A percentile compares a stretch with the other conserved stretches of the same genome.
Conservation (phyloP, 2,329 filamentous ascomycete genomes). For the Trichoderma breve region DNA sequence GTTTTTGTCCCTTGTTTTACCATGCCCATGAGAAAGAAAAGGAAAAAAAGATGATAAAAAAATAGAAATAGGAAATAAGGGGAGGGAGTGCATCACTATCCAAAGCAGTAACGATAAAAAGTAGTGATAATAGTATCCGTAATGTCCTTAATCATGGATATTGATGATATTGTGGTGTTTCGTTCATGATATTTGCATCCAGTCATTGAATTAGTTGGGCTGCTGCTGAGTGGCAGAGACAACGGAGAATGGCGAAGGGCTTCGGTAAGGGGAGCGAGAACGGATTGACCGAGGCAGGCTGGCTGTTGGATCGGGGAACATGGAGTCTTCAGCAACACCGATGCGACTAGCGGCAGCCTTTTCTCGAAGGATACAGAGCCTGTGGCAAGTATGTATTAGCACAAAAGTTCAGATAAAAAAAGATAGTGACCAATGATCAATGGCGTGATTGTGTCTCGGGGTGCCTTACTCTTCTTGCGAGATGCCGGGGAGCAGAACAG, state of each 20-base stretch:
- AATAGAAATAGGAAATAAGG: background rate
- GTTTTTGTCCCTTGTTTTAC: background rate
- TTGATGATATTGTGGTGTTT: background rate
- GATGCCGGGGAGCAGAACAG: conserved; percentile 53
- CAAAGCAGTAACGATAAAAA: background rate
- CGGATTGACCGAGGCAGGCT: conserved; percentile 6
- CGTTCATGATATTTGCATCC: background rate
- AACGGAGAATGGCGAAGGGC: conserved; percentile 13
- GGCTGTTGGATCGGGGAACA: conserved; percentile 27
- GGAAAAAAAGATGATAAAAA: background rate
- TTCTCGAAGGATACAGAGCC: conserved; percentile 50
- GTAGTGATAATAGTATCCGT: background rate
- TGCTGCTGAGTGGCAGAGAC: conserved; percentile 7
- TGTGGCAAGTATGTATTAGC: conserved; percentile 26
- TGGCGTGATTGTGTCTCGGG: background rate
- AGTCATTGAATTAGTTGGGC: background rate
- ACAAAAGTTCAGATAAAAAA: background rate
- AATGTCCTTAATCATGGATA: conserved; percentile 1
- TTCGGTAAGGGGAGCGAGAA: conserved; percentile 15
- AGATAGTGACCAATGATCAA: background rate
- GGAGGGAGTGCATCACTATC: background rate
- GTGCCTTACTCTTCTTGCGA: conserved; percentile 57
- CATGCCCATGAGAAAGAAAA: background rate
- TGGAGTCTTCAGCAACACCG: conserved; percentile 41
- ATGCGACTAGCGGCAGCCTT: conserved; percentile 51